Evolutionary conservation across 2,329 filamentous ascomycete species (phyloP).

Genomic region (Neofusicoccum umdonicola): DNA sequence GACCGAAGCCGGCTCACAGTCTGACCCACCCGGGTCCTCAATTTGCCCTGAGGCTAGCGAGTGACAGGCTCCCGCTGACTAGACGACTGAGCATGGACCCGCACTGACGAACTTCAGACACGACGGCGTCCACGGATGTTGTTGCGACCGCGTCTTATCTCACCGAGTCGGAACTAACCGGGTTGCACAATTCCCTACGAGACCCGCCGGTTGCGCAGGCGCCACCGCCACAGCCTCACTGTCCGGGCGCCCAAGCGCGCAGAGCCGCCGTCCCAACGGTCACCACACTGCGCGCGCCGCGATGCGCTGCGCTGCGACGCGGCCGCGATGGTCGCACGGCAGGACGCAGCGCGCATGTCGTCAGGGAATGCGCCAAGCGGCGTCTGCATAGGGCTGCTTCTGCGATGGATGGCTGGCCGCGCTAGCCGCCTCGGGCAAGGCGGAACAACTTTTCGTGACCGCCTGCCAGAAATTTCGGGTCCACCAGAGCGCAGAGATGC

Average conservation of each 20-base stretch:
- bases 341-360: background rate
- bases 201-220: background rate
- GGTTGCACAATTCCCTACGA: background rate
- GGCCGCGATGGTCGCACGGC: background rate
- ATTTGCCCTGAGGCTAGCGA: slow-evolving; percentile 5
- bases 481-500: slow-evolving; percentile 9
- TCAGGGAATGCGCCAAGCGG: slow-evolving; percentile 3
- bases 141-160: slow-evolving; percentile 7
- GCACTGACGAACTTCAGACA: slow-evolving; percentile 16
- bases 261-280: background rate
- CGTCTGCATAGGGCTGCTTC: slow-evolving; percentile 16
- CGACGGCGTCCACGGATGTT: slow-evolving; percentile 7
- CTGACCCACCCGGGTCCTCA: background rate
- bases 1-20: slow-evolving; percentile 5
- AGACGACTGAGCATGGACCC: slow-evolving; percentile 6
- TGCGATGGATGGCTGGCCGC: background rate
- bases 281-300: background rate
- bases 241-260: background rate
- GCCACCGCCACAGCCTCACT: slow-evolving; percentile 7
- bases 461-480: slow-evolving; percentile 10
- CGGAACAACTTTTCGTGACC: slow-evolving; percentile 11
- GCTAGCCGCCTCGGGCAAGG: slow-evolving; percentile 13
- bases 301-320: background rate
- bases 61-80: background rate
- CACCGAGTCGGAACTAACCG: slow-evolving; percentile 12